Base-by-base conservation (phyloP, 805 yeast genomes). In the Starmerella khaoyaiensis region DNA sequence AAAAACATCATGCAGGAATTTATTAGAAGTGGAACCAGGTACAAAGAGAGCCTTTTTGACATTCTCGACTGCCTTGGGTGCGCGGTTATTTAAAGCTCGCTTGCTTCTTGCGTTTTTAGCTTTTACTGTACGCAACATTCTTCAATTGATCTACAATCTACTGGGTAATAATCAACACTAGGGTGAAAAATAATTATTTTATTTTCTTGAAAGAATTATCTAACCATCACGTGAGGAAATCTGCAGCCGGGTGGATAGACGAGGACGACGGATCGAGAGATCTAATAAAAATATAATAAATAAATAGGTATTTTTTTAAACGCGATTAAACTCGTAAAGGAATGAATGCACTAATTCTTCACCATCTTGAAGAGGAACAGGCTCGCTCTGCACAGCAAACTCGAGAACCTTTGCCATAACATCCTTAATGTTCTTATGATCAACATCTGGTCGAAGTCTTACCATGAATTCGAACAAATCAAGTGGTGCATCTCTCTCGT, bases 101-200 rank as follows among this genome's bases (percentile, higher is more conserved):
- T 90, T 90, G 39, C 95, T 73, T 55, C 97, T 83, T 37, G 94
- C 94, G 55, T 78, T 90, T 64, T 84, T 86, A 25, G 98, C 97
- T 50, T 83, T 78, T 20, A 31, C 77, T 64, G 31, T 68, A 57
- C 68, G 70, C 61, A 44, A 50, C 50, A 50, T 45, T 17, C 20
- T 5, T n/a, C 33, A 31, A 32, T 18, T 10, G 21, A 17, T 16
- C 12, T 12, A 15, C 11, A 7, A 17, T 17, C 10, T 30, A n/a
- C n/a, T n/a, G n/a, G n/a, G n/a, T n/a, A n/a, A n/a, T n/a, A n/a
- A n/a, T n/a, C n/a, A n/a, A n/a, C n/a, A n/a, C n/a, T n/a, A n/a
- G n/a, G n/a, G n/a, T n/a, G n/a, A n/a, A n/a, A n/a, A n/a, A n/a
- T n/a, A n/a, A n/a, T n/a, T n/a, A n/a, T n/a, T n/a, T n/a, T n/a